These are phyloP conservation scores for Solanum lignicaule DNA, from an alignment of 257 asterid genomes.

Conservation along the genomic window DNA sequence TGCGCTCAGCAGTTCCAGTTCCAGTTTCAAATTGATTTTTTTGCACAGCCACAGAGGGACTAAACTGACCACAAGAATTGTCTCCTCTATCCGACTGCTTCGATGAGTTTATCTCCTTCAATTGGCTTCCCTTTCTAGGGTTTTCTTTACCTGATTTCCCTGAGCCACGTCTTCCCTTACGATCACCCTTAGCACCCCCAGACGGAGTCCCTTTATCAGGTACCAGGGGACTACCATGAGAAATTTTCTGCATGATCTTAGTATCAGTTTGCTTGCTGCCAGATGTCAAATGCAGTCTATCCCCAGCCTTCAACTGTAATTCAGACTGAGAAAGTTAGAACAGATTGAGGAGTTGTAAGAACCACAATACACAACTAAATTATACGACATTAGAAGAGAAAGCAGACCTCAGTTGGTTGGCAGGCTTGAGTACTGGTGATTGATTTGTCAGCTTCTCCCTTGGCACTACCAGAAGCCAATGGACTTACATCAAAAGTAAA, in stretches of 20 bases:
- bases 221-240: slow-evolving; percentile 29
- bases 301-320: slow-evolving; percentile 37
- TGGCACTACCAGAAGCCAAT: slow-evolving; percentile 21
- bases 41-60: slow-evolving; percentile 42
- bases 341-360: not conserved
- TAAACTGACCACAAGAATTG: slow-evolving; percentile 25
- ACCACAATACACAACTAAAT: not conserved
- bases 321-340: slow-evolving; percentile 1
- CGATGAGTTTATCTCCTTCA: slow-evolving; percentile 38
- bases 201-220: slow-evolving; percentile 28
- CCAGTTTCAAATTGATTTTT: slow-evolving; percentile 40
- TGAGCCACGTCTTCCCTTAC: slow-evolving; percentile 65
- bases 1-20: slow-evolving; percentile 15
- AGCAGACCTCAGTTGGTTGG: slow-evolving; percentile 41
- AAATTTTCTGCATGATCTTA: slow-evolving; percentile 28
- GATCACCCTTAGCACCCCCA: slow-evolving; percentile 38
- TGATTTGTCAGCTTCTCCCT: slow-evolving; percentile 25
- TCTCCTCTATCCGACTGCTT: slow-evolving; percentile 44
- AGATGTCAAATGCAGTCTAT: slow-evolving; percentile 38
- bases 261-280: slow-evolving; percentile 32
- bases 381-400: not conserved
- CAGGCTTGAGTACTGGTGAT: slow-evolving; percentile 28
- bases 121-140: slow-evolving; percentile 42
- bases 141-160: slow-evolving; percentile 57
- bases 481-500: slow-evolving; percentile 50